Base-by-base conservation (phyloP, 2,329 filamentous ascomycete species). In the Fusarium acutatum region DNA sequence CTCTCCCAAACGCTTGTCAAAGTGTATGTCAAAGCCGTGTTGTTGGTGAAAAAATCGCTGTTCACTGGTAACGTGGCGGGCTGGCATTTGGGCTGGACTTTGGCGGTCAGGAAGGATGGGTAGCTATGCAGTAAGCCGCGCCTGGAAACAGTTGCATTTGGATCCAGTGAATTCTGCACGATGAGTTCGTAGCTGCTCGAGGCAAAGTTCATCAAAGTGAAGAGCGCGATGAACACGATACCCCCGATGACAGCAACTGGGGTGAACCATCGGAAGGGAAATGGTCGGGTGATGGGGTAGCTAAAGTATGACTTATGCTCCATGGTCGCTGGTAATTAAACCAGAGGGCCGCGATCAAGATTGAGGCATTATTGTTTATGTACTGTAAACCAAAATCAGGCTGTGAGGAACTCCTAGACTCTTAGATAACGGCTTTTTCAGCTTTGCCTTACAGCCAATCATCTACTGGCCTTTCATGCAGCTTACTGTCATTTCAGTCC, bases 261-360 rank as follows among this genome's bases (percentile, higher is more conserved):
- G 1, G 50, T 38, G 10, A 53, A 53, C 50, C 34, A 53, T 7
- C 34, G 24, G n/a, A 53, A 53, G 24, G 50, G 50, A 9, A 53
- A 38, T 3, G 34, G 50, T 13, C 28, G 20, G 18, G 34, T 38
- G 2, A 53, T 38, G 18, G 50, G 24, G 50, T 53, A 53, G 8
- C 13, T 53, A 0, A 53, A 53, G 7, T n/a, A 53, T 28, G 50
- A 53, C 20, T 53, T 28, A 12, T 38, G 20, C 10, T 53, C 50
- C 50, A 53, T 38, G 20, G 18, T 53, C 3, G 3, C 3, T 18
- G 5, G 2, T 13, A 7, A 13, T 22, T 6, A 1, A 9, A 38
- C 10, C 7, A n/a, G 10, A 22, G 1, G 10, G 5, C 6, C 11
- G 2, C 3, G 10, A 13, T 17, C 13, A 4, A n/a, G 14, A 3